Evolutionary conservation across 805 yeast species (phyloP), one percentile per base, ranked within the genome.

Genomic region (Dipodascus albidus): DNA sequence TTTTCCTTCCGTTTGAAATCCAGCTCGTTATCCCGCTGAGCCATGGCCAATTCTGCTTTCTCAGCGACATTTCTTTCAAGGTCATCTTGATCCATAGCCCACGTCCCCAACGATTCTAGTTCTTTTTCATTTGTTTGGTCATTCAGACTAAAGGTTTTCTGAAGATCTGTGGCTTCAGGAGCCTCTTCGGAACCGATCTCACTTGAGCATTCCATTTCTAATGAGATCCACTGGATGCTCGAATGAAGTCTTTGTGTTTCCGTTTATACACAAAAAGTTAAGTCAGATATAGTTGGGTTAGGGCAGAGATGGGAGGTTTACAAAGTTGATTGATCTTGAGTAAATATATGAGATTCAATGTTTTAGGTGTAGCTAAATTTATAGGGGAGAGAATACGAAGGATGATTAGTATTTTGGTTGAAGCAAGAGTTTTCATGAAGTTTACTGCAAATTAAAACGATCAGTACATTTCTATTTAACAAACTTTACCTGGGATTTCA

Each of bases 1-100:
- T 87, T 87, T 17, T 78, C 81, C n/a, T 90, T 70, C 55, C 98
- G 74, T 57, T 81, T 83, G 55, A 74, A 70, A 60, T 93, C 99
- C 44, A 84, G 70, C 59, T 85, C 96, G 1, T 77, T 68, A 50
- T 87, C 89, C 52, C 82, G 81, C 42, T 74, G 67, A 1, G 76
- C 69, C 50, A 90, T 74, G 2, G 78, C 79, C 53, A 72, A 70
- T 56, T 82, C 81, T 0, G 96, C 96, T 67, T 66, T 57, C 20
- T 52, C 72, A 17, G 88, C 87, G 33, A 91, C 82, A 54, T 78
- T 72, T 49, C 79, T 70, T 62, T 90, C 99, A n/a, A 91, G 67
- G 6, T 82, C 81, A 52, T 78, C 81, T 66, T 93, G 98, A 60
- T 86, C 89, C 55, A 88, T 81, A 2, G 87, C 71, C 60, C 73